Percentiles rank a stretch among this genome's conserved stretches.
Evolutionary conservation across 192 early-diverging fungal species (phyloP).

Genomic region (Coemansia sp.): DNA sequence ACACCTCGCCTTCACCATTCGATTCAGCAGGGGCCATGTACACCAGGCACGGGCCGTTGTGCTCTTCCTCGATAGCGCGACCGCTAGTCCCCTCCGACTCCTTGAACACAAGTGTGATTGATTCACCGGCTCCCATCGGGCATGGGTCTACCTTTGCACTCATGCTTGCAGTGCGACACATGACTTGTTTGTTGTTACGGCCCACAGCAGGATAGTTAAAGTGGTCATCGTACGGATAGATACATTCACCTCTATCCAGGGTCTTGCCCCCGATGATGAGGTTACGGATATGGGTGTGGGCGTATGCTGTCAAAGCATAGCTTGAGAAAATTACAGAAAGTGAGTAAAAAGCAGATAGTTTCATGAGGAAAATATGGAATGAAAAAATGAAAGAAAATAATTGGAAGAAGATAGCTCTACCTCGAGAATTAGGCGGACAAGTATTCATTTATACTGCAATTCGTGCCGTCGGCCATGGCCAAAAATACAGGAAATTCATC

Average conservation of each 20-base stretch:
- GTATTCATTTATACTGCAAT: too few species aligned
- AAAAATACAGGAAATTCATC: too few species aligned
- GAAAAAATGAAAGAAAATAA: not conserved
- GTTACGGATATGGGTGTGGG: slow-evolving; percentile 3
- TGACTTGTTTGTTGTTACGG: not conserved
- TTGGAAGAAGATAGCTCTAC: too few species aligned
- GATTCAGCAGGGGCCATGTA: not conserved
- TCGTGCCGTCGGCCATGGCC: too few species aligned
- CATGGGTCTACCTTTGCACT: not conserved
- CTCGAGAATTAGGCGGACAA: too few species aligned
- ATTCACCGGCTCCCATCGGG: not conserved
- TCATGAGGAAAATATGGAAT: not conserved
- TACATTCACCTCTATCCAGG: not conserved
- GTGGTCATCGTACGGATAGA: not conserved
- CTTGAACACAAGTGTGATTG: not conserved
- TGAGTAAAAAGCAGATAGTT: not conserved
- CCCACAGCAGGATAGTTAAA: not conserved
- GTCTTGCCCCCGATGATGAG: not conserved
- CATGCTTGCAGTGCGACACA: not conserved
- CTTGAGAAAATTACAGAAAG: not conserved
- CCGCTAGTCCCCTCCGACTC: not conserved
- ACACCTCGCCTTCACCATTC: not conserved
- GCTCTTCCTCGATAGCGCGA: not conserved
- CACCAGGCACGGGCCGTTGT: slow-evolving; percentile 2
- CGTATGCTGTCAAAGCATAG: slow-evolving; percentile 7